Conservation (phyloP, 75 land plant species). For the Pseudotsuga menziesii region DNA sequence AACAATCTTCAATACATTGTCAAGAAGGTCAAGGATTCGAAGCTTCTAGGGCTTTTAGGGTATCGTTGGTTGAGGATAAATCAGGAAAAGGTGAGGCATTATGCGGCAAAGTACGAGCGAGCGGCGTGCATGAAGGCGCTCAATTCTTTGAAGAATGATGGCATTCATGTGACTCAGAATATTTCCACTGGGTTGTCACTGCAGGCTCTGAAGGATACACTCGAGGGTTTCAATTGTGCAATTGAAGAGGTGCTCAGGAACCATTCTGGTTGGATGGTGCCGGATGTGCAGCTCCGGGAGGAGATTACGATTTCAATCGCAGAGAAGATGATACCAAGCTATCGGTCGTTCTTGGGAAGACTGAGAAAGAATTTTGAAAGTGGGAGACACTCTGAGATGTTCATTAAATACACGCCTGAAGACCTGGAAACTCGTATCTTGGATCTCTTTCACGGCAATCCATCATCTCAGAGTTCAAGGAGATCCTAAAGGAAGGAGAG, state of each 20-base stretch:
- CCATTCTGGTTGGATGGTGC: constrained; percentile 30
- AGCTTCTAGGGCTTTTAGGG: constrained; percentile 42
- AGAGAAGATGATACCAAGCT: constrained; percentile 24
- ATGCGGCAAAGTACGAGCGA: constrained; percentile 51
- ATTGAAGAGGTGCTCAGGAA: constrained; percentile 20
- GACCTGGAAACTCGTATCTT: constrained; percentile 41
- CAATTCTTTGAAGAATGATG: constrained; percentile 27
- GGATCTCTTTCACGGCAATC: constrained; percentile 26
- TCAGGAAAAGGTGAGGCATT: constrained; percentile 41
- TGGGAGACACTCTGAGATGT: constrained; percentile 4
- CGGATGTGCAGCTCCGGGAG: constrained; percentile 29
- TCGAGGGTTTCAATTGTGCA: constrained; percentile 21
- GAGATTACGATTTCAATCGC: constrained; percentile 33
- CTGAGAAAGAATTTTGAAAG: not conserved
- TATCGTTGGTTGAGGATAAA: constrained; percentile 58
- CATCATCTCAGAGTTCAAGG: not conserved
- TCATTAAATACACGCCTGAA: constrained; percentile 42
- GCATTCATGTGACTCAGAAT: constrained; percentile 17
- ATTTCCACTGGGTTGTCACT: constrained; percentile 24
- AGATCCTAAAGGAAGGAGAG: not conserved
- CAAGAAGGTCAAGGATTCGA: constrained; percentile 28
- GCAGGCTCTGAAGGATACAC: constrained; percentile 27
- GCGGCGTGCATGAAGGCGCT: constrained; percentile 53
- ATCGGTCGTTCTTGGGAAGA: constrained; percentile 26
- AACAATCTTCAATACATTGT: constrained; percentile 68